Evolutionary conservation across 2,329 filamentous ascomycete species (phyloP).

Genomic region (Plectosphaerella cucumerina): DNA sequence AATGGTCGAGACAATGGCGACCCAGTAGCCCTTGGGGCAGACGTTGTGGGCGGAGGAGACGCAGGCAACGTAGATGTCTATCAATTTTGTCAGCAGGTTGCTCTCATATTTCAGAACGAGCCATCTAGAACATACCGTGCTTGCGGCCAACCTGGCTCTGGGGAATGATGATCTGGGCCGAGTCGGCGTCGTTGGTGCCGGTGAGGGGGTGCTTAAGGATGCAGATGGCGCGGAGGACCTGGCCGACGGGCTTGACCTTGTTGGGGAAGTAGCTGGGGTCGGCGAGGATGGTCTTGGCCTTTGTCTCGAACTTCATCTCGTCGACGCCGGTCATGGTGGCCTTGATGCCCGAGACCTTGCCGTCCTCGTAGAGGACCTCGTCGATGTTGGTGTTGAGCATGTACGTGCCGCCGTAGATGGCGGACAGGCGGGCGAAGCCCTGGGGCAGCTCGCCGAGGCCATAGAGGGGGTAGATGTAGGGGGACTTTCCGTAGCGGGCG

Average conservation of each 20-base stretch:
- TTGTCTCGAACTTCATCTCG: conserved; percentile 94
- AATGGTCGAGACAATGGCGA: conserved; percentile 97
- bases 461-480: conserved; percentile 99
- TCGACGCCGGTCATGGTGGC: conserved; percentile 91
- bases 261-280: conserved; percentile 95
- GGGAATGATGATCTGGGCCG: conserved; percentile 91
- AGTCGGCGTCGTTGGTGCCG: conserved; percentile 85
- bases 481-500: conserved; percentile 94
- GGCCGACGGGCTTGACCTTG: conserved; percentile 83
- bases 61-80: conserved; percentile 94
- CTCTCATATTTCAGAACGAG: not conserved
- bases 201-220: conserved; percentile 93
- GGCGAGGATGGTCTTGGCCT: conserved; percentile 91
- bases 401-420: conserved; percentile 98
- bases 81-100: conserved; percentile 7
- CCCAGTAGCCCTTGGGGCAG: conserved; percentile 98
- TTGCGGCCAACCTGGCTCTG: conserved; percentile 96
- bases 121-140: conserved; percentile 62
- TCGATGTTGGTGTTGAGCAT: conserved; percentile 97
- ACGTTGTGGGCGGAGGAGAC: conserved; percentile 96
- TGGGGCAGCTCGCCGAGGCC: conserved; percentile 95
- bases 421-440: conserved; percentile 93
- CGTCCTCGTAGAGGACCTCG: conserved; percentile 78
- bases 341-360: conserved; percentile 92
- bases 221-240: conserved; percentile 94